Base-by-base conservation (phyloP, 306 rosid genomes). In the Lathyrus oleraceus region DNA sequence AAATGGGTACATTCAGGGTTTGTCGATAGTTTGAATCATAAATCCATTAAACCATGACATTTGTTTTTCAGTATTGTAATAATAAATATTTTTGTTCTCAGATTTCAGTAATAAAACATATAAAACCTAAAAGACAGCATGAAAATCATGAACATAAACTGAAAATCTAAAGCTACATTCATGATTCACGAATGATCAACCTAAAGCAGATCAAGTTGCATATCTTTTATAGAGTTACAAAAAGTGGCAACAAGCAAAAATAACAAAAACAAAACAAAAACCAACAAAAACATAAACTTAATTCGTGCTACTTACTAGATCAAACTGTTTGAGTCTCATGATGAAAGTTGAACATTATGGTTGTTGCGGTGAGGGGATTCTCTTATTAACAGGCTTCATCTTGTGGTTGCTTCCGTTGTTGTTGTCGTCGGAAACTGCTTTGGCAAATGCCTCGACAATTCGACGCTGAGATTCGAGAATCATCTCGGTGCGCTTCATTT, bases 401-500 rank as follows among this genome's bases (percentile, higher is more conserved):
- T 81, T 88, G 80, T 87, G 87, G 54, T 16, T 15, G 25, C 8
- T 86, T 78, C 81, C 84, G 59, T 76, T 87, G 77, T 83, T 84
- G 65, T 77, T 87, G 71, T 87, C 86, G 38, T 87, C 91, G 0
- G 99, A 86, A n/a, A 89, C 81, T 0, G 92, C 99, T 53, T 87
- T 89, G 0, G 99, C 95, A 8, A 95, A 95, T 0, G 97, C 92
- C 75, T 95, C 99, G 0, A 95, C 95, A 44, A 95, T 85, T 49
- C 95, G 65, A 20, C 87, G 96, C 72, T 95, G 99, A 0, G 99
- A 95, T n/a, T 91, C 92, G 45, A 95, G 71, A 70, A 95, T 91
- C 97, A 91, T 91, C 85, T 91, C 92, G 0, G 96, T 91, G 27
- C 97, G 85, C 74, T 95, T 95, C 88, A 91, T 89, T 76, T 95